A percentile compares a stretch with the other conserved stretches of the same genome.
phyloP scores from a whole-genome alignment of 441 rosid genomes.

The Jatropha multifida region DNA sequence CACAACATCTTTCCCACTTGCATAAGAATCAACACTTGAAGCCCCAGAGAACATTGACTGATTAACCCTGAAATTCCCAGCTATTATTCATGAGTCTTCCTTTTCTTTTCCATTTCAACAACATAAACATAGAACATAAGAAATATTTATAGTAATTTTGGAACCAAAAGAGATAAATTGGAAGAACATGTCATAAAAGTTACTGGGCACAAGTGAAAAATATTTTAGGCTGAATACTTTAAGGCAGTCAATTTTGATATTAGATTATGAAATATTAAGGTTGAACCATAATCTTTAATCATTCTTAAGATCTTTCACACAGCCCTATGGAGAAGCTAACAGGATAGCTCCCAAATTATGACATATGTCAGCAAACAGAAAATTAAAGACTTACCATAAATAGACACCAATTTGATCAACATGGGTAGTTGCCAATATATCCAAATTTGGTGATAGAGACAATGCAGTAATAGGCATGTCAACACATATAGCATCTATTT shows the following conservation, averaged over 20 bases:
- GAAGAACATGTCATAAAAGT: too few species aligned
- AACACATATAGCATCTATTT: constrained; percentile 85
- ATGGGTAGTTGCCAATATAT: constrained; percentile 86
- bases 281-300: not conserved
- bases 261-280: not conserved
- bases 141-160: not conserved
- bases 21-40: constrained; percentile 62
- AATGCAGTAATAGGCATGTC: constrained; percentile 83
- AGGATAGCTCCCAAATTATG: not conserved
- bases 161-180: too few species aligned
- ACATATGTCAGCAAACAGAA: constrained; percentile 7
- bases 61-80: constrained; percentile 62
- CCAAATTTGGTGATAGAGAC: constrained; percentile 96
- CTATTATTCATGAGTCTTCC: not conserved
- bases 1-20: constrained; percentile 78
- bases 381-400: constrained; percentile 60
- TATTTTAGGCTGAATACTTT: too few species aligned
- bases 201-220: too few species aligned
- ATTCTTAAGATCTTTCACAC: not conserved
- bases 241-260: not conserved
- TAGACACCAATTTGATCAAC: constrained; percentile 93
- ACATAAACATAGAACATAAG: not conserved
- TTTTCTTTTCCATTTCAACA: not conserved
- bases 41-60: constrained; percentile 79
- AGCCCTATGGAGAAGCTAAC: not conserved